These are phyloP conservation scores for Trichoderma simmonsii DNA, from an alignment of 2,329 filamentous ascomycete genomes.

Conservation along the genomic window DNA sequence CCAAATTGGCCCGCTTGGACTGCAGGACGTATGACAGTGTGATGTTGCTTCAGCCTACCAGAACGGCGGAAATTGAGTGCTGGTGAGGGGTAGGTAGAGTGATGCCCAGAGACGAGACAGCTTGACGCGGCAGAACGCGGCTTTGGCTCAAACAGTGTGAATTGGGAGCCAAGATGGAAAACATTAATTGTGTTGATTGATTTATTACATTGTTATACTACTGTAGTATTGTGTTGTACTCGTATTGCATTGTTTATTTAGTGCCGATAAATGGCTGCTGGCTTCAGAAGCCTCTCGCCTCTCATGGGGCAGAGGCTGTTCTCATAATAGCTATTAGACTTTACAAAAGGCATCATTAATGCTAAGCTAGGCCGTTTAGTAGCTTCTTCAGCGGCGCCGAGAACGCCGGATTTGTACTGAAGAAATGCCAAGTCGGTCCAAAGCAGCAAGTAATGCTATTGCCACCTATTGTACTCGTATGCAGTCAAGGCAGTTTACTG, in stretches of 20 bases:
- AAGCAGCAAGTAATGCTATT: not conserved
- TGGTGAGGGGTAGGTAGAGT: constrained; percentile 16
- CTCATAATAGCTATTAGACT: not conserved
- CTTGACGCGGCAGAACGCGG: not conserved
- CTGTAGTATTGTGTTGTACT: not conserved
- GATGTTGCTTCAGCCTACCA: constrained; percentile 17
- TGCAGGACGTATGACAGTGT: not conserved
- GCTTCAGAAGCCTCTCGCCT: not conserved
- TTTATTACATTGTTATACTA: not conserved
- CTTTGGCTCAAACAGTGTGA: not conserved
- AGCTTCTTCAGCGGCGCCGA: not conserved
- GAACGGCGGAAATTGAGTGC: constrained; percentile 11
- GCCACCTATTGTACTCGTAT: not conserved
- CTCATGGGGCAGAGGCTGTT: not conserved
- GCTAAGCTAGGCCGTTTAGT: not conserved
- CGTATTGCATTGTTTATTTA: not conserved
- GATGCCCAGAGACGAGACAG: not conserved
- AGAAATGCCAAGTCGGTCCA: not conserved
- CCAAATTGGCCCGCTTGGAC: constrained; percentile 5
- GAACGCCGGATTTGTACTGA: not conserved
- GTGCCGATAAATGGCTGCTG: not conserved
- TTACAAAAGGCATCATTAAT: not conserved
- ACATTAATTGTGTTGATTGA: not conserved
- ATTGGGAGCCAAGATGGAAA: not conserved
- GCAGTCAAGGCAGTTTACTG: not conserved